A percentile compares a stretch with the other conserved stretches of the same genome.
Evolutionary conservation across 208 protist species (phyloP).

Genomic region (Angomonas deanei): DNA sequence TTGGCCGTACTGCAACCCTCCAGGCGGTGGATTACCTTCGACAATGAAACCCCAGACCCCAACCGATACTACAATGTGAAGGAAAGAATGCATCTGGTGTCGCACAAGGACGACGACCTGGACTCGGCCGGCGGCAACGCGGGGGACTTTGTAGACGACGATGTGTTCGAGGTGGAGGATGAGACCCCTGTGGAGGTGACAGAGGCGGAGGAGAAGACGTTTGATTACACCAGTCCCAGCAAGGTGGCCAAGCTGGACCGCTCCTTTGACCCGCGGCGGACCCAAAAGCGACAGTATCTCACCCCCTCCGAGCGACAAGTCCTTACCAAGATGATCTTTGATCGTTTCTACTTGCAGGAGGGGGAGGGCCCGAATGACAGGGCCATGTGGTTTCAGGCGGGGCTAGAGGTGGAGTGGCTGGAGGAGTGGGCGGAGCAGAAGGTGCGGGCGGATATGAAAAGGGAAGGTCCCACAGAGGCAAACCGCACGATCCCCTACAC

Average conservation of each 20-base stretch:
- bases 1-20: neutral
- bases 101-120: neutral
- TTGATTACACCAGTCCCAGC: conserved; percentile 19
- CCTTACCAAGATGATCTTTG: conserved; percentile 57
- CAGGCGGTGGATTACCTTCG: neutral
- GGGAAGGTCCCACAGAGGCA: neutral
- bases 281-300: conserved; percentile 14
- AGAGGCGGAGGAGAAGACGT: conserved; percentile 5
- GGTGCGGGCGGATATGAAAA: neutral
- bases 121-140: neutral
- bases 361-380: conserved; percentile 23
- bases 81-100: neutral
- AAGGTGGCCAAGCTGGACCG: conserved; percentile 18
- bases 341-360: conserved; percentile 46
- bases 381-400: conserved; percentile 65
- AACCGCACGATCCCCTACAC: neutral
- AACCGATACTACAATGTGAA: conserved; percentile 2
- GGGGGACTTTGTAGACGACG: neutral
- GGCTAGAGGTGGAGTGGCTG: conserved; percentile 67
- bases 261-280: conserved; percentile 9
- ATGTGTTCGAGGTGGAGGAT: neutral
- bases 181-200: neutral
- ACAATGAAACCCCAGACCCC: neutral
- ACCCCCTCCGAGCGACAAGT: conserved; percentile 21
- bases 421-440: conserved; percentile 58